A percentile compares a stretch with the other conserved stretches of the same genome.
Evolutionary conservation across 140 eudicot species (phyloP).

Genomic region (Cichorium intybus): DNA sequence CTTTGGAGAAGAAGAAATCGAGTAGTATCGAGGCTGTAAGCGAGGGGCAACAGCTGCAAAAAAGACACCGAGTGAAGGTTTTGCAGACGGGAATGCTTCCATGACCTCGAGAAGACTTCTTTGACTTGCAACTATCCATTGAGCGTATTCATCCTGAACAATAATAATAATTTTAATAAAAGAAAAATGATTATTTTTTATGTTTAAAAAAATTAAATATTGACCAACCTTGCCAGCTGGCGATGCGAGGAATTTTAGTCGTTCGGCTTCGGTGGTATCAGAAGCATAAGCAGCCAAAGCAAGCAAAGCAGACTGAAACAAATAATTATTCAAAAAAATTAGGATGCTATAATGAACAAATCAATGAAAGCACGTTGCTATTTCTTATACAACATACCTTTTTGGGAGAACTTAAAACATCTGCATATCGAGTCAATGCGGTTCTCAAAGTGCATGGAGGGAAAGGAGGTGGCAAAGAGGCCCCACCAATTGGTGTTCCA

Average conservation of each 20-base stretch:
- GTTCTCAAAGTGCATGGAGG: slow-evolving; percentile 74
- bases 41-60: slow-evolving; percentile 84
- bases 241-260: slow-evolving; percentile 69
- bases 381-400: slow-evolving; percentile 68
- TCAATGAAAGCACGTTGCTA: too few species aligned
- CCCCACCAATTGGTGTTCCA: slow-evolving; percentile 63
- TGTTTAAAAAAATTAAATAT: not conserved
- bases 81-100: slow-evolving; percentile 80
- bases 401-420: slow-evolving; percentile 68
- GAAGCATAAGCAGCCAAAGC: slow-evolving; percentile 85
- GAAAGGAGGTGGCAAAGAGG: slow-evolving; percentile 76
- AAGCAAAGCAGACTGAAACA: slow-evolving; percentile 59
- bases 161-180: not conserved
- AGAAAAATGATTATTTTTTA: not conserved
- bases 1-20: slow-evolving; percentile 88
- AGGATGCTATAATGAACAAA: too few species aligned
- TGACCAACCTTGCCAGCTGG: slow-evolving; percentile 73
- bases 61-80: slow-evolving; percentile 87
- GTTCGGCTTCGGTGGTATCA: slow-evolving; percentile 71
- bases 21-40: slow-evolving; percentile 78
- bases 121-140: slow-evolving; percentile 70
- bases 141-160: slow-evolving; percentile 79
- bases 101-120: slow-evolving; percentile 88
- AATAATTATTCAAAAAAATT: not conserved
- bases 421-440: slow-evolving; percentile 77